Conservation (phyloP, 164 flowering plant genomes). For the Macadamia integrifolia region DNA sequence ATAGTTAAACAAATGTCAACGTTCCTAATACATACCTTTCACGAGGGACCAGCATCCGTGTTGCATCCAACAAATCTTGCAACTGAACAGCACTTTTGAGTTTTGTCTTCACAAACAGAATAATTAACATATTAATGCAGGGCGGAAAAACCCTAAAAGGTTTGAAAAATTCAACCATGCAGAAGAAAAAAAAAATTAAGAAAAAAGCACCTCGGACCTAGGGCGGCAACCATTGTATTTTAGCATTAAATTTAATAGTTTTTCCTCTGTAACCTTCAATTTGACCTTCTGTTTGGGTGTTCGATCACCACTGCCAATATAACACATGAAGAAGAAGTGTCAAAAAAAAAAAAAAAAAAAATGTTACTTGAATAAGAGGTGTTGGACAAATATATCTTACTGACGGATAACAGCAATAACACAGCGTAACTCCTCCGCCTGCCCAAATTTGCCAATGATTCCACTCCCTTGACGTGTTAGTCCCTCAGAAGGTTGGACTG, state of each 20-base stretch:
- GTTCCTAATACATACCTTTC: constrained; percentile 37
- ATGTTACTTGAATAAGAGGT: background rate
- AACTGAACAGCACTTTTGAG: constrained; percentile 97
- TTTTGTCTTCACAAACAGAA: constrained; percentile 62
- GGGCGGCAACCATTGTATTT: constrained; percentile 96
- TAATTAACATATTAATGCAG: background rate
- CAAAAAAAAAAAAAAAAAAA: constrained; percentile 3
- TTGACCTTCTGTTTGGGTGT: constrained; percentile 99
- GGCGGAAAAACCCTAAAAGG: background rate
- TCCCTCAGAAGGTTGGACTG: constrained; percentile 77
- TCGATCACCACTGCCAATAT: constrained; percentile 82
- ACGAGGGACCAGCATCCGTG: constrained; percentile 93
- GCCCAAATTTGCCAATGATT: constrained; percentile 91
- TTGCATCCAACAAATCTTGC: constrained; percentile 99
- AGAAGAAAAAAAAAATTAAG: constrained; percentile 3
- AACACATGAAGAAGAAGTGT: background rate
- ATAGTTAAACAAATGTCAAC: too few species aligned
- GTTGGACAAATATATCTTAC: constrained; percentile 42
- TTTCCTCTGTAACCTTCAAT: constrained; percentile 94
- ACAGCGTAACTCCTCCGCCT: constrained; percentile 95
- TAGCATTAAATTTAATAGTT: constrained; percentile 82
- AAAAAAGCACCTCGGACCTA: constrained; percentile 65
- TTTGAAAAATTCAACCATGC: background rate
- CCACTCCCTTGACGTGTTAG: constrained; percentile 99
- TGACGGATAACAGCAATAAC: constrained; percentile 90